phyloP scores from a whole-genome alignment of 2,329 filamentous ascomycete genomes.

The Fusarium marasasianum region DNA sequence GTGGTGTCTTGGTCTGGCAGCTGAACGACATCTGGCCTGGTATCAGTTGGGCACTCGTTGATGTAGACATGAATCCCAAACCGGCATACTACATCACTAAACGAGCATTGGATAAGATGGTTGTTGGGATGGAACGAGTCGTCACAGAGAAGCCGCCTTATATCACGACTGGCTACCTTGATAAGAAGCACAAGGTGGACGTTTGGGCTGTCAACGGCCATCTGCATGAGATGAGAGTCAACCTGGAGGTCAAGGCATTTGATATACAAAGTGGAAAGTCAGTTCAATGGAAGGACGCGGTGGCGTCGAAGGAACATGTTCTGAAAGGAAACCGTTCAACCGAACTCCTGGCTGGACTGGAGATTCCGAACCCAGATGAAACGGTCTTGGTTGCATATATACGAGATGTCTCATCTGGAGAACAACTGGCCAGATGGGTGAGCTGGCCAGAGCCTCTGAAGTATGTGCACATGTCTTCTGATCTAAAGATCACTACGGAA shows the following conservation, averaged over 20 bases:
- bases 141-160: not conserved
- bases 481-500: accelerated
- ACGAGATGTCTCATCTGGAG: not conserved
- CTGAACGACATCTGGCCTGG: slow-evolving; percentile 15
- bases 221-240: not conserved
- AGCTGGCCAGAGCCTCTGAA: slow-evolving; percentile 8
- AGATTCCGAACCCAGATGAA: not conserved
- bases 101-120: not conserved
- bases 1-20: slow-evolving; percentile 9
- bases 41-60: not conserved
- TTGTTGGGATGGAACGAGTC: not conserved
- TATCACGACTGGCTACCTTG: not conserved
- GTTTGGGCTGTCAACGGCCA: not conserved
- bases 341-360: not conserved
- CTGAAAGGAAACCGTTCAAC: not conserved
- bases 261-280: not conserved
- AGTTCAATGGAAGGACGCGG: accelerated
- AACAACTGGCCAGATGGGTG: not conserved
- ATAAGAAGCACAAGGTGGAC: not conserved
- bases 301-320: not conserved
- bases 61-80: not conserved
- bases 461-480: not conserved
- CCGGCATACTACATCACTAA: slow-evolving; percentile 1
- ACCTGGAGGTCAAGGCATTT: not conserved
- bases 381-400: not conserved